Base-by-base conservation (phyloP, 1,284 basidiomycete genomes). In the Rhodotorula mucilaginosa region DNA sequence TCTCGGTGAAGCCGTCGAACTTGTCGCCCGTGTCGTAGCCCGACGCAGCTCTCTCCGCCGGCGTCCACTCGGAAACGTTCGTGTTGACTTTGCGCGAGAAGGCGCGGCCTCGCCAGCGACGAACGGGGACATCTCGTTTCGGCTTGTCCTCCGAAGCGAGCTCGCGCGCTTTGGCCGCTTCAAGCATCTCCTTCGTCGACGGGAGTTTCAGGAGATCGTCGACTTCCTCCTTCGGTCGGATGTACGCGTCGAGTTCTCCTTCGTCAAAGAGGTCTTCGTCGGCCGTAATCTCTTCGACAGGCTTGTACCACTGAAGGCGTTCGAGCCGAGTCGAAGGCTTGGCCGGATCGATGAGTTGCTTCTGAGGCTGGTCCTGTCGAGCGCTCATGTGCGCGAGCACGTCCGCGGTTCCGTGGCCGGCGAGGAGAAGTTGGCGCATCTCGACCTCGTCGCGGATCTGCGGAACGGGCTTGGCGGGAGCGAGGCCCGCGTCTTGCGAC, bases 181-280 rank as follows among this genome's bases (percentile, higher is more conserved):
- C 13, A 39, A 72, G 29, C 67, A 72, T 68, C 18, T 58, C 54
- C 54, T 65, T 39, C 52, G 63, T 56, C 44, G 49, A 10, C 2
- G 72, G 72, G n/a, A 81, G 71, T 52, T 75, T 70, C 57, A 79
- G 75, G 47, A 85, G 69, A 23, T 79, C 74, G 21, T 79, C 76
- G 12, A 83, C 80, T 78, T 88, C 86, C 6, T 81, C 80, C 46
- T 83, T 78, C 21, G 76, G 79, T 61, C 87, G 80, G 21, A 86
- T 71, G 58, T 87, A 76, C 18, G 79, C 79, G 49, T 87, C 86
- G 49, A 86, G 80, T 77, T 88, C 87, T 3, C 83, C 85, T 29
- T 84, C 83, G 8, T 79, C 83, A 68, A 88, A 87, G 5, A 88
- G 79, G 69, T 88, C 87, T 5, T 86, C 84, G 73, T 88, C 87